Conservation (phyloP, 768 basidiomycete species). For the Obba rivulosa region DNA sequence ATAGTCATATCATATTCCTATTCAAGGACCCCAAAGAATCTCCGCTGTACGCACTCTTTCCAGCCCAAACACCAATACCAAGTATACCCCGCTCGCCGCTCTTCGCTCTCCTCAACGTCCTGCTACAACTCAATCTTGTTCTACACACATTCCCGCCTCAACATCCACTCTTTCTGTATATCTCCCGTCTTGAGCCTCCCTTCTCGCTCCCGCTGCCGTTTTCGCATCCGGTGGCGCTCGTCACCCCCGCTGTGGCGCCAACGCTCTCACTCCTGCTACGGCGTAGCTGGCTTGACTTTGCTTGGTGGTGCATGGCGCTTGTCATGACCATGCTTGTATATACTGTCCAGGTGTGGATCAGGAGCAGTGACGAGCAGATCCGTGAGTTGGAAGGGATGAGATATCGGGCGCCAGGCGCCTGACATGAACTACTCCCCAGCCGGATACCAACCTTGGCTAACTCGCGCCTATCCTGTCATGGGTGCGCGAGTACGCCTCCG, state of each 20-base stretch:
- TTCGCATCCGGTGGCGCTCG: slow-evolving; percentile 8
- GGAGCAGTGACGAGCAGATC: slow-evolving; percentile 15
- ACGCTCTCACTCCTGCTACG: slow-evolving; percentile 10
- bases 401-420: slow-evolving; percentile 22
- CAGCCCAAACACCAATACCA: background rate
- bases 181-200: slow-evolving; percentile 1
- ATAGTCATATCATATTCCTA: slow-evolving; percentile 18
- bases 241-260: slow-evolving; percentile 12
- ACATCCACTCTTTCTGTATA: slow-evolving; percentile 2
- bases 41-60: slow-evolving; percentile 15
- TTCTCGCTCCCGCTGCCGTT: slow-evolving; percentile 10
- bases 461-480: too few relatives aligned
- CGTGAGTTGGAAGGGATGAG: slow-evolving; percentile 17
- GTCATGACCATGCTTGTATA: slow-evolving; percentile 12
- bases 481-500: too few relatives aligned
- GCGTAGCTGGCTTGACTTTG: slow-evolving; percentile 13
- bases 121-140: slow-evolving; percentile 16
- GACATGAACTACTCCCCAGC: background rate
- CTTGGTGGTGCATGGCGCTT: slow-evolving; percentile 18
- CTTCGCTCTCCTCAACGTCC: slow-evolving; percentile 14
- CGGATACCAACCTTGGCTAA: too few relatives aligned
- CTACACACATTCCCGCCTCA: slow-evolving; percentile 5
- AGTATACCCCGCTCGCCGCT: slow-evolving; percentile 9
- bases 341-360: slow-evolving; percentile 12
- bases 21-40: slow-evolving; percentile 11